Percentiles rank a stretch among this genome's conserved stretches.
Conservation (phyloP, 2,329 filamentous ascomycete genomes). For the Trichoderma aggressivum region DNA sequence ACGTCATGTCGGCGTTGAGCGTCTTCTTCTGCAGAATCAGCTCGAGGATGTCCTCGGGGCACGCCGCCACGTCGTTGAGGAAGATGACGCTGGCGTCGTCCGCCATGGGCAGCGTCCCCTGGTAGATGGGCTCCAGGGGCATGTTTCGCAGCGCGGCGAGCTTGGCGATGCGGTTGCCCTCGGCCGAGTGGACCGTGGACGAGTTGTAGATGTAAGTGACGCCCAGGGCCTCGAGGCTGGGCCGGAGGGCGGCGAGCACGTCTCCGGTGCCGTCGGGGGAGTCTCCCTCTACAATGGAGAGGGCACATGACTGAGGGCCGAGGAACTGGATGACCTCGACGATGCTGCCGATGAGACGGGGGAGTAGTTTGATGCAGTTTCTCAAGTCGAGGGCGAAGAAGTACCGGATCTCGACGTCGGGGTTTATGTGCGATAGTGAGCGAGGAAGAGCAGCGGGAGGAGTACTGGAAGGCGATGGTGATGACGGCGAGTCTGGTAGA, state of each 20-base stretch:
- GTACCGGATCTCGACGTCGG: conserved; percentile 31
- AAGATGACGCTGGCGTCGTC: conserved; percentile 47
- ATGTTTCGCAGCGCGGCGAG: conserved; percentile 52
- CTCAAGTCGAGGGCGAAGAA: conserved; percentile 53
- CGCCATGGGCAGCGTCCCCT: conserved; percentile 26
- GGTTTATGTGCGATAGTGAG: background rate
- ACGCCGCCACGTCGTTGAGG: conserved; percentile 52
- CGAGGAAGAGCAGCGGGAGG: background rate
- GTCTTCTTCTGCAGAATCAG: conserved; percentile 45
- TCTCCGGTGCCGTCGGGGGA: conserved; percentile 51
- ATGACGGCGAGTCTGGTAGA: background rate
- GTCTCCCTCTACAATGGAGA: conserved; percentile 52
- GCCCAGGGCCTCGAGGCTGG: conserved; percentile 38
- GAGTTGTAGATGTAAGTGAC: conserved; percentile 41
- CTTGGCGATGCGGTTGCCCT: conserved; percentile 42
- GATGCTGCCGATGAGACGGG: conserved; percentile 45
- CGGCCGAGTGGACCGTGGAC: conserved; percentile 42
- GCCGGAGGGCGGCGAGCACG: conserved; percentile 40
- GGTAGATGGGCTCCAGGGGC: conserved; percentile 46
- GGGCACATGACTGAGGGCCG: conserved; percentile 45
- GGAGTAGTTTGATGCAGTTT: conserved; percentile 41
- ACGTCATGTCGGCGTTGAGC: conserved; percentile 53
- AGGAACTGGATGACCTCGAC: conserved; percentile 48
- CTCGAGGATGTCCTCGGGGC: conserved; percentile 56
- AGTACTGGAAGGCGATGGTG: background rate